Conservation (phyloP, 2,329 filamentous ascomycete species). For the Fusarium haematococcum region DNA sequence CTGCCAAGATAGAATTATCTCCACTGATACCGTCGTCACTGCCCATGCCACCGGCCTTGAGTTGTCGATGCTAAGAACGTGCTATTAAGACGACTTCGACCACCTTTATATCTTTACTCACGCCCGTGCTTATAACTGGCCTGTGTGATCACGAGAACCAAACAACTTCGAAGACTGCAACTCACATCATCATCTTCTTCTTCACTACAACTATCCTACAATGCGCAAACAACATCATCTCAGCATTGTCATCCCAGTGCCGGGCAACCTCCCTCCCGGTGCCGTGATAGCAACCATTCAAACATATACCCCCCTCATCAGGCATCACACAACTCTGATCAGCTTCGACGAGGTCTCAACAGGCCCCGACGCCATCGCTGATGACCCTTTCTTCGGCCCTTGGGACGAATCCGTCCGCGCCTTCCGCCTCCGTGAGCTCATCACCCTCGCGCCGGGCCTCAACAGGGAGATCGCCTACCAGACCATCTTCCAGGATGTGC, state of each 20-base stretch:
- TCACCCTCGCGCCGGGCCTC: constrained; percentile 54
- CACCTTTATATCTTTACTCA: neutral
- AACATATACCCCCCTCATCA: constrained; percentile 55
- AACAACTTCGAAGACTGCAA: neutral
- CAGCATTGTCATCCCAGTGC: constrained; percentile 57
- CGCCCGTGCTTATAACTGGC: neutral
- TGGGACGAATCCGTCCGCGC: constrained; percentile 51
- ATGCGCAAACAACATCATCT: constrained; percentile 50
- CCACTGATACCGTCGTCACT: constrained; percentile 15
- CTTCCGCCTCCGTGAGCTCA: constrained; percentile 48
- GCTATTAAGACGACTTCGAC: constrained; percentile 9
- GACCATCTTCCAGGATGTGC: constrained; percentile 57
- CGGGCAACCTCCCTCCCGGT: constrained; percentile 51
- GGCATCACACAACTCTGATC: constrained; percentile 53
- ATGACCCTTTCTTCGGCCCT: constrained; percentile 58
- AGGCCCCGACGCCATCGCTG: constrained; percentile 48
- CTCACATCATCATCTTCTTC: neutral
- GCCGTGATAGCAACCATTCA: constrained; percentile 55
- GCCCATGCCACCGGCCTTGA: constrained; percentile 9
- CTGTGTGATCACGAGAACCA: neutral
- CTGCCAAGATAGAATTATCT: constrained; percentile 26
- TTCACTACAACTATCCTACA: neutral
- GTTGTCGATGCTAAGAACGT: constrained; percentile 1
- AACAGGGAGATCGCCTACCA: constrained; percentile 56
- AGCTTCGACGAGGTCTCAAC: constrained; percentile 51